phyloP scores from a whole-genome alignment of 163 green algal species.

The Scenedesmus sp. region DNA sequence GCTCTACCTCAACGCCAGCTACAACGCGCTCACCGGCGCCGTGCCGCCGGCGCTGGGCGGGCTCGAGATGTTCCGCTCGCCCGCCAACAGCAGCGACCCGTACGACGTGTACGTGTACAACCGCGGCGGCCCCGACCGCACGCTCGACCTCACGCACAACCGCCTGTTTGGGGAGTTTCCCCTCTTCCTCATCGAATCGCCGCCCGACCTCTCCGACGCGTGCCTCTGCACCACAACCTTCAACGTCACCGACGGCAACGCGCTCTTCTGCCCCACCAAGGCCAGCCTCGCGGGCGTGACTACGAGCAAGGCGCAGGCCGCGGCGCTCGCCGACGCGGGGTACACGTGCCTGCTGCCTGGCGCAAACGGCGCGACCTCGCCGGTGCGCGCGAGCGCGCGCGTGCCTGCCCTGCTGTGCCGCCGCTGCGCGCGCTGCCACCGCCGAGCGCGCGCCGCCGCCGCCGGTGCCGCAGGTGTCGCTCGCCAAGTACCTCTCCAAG shows the following conservation, averaged over 20 bases:
- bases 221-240: conserved; percentile 25
- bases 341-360: conserved; percentile 25
- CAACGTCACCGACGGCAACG: conserved; percentile 5
- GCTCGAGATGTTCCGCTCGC: conserved; percentile 32
- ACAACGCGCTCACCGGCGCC: conserved; percentile 9
- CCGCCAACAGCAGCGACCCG: conserved; percentile 28
- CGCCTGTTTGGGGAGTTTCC: conserved; percentile 29
- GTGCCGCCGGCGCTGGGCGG: conserved; percentile 10
- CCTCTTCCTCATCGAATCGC: not conserved
- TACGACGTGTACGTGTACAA: conserved; percentile 17
- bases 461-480: conserved; percentile 21
- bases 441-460: too few relatives aligned
- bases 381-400: conserved; percentile 3
- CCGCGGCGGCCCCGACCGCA: not conserved
- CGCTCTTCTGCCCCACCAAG: conserved; percentile 30
- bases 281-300: conserved; percentile 10
- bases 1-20: conserved; percentile 36
- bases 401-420: too few relatives aligned
- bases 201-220: not conserved
- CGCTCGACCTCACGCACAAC: conserved; percentile 23
- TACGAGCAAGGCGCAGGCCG: conserved; percentile 35
- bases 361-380: not conserved
- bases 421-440: too few relatives aligned
- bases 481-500: conserved; percentile 7
- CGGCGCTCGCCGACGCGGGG: not conserved